Evolutionary conservation across 192 early-diverging fungal species (phyloP).

Genomic region (Allomyces arbusculus): DNA sequence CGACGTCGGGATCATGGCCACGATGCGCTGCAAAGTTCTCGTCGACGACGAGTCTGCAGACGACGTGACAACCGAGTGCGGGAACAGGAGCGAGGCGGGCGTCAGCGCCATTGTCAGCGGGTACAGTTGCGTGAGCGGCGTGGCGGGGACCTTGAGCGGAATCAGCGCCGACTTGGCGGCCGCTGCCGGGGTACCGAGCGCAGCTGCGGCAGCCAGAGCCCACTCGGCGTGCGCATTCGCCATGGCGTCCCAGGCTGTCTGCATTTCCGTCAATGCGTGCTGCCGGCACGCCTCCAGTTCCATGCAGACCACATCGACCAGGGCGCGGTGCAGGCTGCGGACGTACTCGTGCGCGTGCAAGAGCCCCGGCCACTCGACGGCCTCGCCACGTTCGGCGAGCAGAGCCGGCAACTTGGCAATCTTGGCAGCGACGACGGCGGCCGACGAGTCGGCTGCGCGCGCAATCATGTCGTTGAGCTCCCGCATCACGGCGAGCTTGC

Average conservation of each 20-base stretch:
- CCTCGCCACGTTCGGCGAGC: neutral
- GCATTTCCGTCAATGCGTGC: constrained; percentile 23
- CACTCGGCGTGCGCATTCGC: constrained; percentile 12
- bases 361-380: constrained; percentile 59
- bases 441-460: too few species aligned
- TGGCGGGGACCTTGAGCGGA: neutral
- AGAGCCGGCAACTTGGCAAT: too few species aligned
- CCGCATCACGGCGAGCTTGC: too few species aligned
- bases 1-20: neutral
- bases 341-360: constrained; percentile 79
- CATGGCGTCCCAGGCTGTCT: constrained; percentile 16
- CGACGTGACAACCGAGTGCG: neutral
- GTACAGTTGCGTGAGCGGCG: too few species aligned
- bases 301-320: constrained; percentile 38
- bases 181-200: neutral
- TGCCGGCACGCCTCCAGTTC: constrained; percentile 38
- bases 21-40: neutral
- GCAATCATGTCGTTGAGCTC: too few species aligned
- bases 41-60: neutral
- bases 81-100: neutral
- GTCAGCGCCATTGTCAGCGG: too few species aligned
- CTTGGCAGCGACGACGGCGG: too few species aligned
- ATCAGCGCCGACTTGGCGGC: neutral
- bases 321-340: constrained; percentile 46
- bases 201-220: neutral